Evolutionary conservation across 331 rosid genomes (phyloP), one percentile per base, ranked within the genome.

Genomic region (Rosa hybrid): DNA sequence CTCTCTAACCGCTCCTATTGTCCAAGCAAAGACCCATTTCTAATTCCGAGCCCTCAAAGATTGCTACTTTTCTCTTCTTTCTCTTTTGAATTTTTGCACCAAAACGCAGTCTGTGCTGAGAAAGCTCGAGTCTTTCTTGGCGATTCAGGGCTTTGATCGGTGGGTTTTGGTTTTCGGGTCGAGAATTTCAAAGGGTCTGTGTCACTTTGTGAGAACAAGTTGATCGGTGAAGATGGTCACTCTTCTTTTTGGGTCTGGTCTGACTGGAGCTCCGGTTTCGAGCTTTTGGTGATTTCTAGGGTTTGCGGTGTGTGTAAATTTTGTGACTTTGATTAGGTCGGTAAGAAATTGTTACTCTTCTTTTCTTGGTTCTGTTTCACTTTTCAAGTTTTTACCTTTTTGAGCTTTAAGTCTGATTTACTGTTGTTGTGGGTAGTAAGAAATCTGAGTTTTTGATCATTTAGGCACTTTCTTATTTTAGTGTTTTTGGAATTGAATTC

Each of bases 291-390:
- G 34, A 56, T 74, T 72, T 84, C 77, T 84, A 81, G 84, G 91
- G 82, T 86, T 89, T 78, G 9, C 75, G 64, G 50, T 27, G 84
- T 41, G 48, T 65, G 38, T 34, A 34, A 54, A 72, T 54, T 63
- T 39, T 67, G 20, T 39, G 77, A 83, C 71, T 86, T 86, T 82
- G 87, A 51, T 77, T 67, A 68, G 80, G 82, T 77, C 72, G 74
- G 80, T 78, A 48, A 81, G 88, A 46, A 72, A 30, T 46, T 80
- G 64, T 83, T 44, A 42, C 50, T 54, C 78, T 63, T 34, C 39
- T 71, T 77, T 79, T 78, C 60, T 72, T 78, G 25, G 17, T 76
- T 75, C 57, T 74, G 74, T 63, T 42, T 1, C 45, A 11, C 10
- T 65, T 81, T 76, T 21, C 3, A 46, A 45, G 71, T 17, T 42